phyloP scores from a whole-genome alignment of 495 filamentous ascomycete genomes.

The Penicillium goetzii region DNA sequence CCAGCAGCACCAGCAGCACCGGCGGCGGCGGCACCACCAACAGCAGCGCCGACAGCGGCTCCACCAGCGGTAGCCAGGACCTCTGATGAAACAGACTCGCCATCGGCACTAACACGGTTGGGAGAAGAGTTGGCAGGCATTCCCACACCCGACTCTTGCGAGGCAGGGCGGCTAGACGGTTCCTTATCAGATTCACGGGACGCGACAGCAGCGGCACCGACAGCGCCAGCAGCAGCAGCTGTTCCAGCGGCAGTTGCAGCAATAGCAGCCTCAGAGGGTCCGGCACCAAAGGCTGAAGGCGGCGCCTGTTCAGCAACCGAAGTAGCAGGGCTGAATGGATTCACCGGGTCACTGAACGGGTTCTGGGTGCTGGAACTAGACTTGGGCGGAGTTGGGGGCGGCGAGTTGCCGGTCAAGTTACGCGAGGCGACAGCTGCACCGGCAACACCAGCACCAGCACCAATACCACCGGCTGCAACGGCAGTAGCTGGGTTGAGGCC shows the following conservation, averaged over 20 bases:
- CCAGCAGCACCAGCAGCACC: constrained; percentile 50
- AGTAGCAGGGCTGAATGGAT: constrained; percentile 52
- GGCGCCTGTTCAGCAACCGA: constrained; percentile 18
- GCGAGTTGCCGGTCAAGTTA: constrained; percentile 42
- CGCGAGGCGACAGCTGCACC: constrained; percentile 37
- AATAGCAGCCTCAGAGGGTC: constrained; percentile 31
- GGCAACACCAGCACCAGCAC: constrained; percentile 34
- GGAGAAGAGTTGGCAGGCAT: constrained; percentile 17
- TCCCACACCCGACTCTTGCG: constrained; percentile 29
- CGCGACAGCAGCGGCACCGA: constrained; percentile 38
- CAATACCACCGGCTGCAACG: constrained; percentile 29
- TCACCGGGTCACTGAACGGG: constrained; percentile 52
- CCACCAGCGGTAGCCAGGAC: constrained; percentile 42
- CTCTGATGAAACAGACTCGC: constrained; percentile 36
- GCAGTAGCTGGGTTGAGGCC: constrained; percentile 37
- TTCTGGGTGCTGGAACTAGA: constrained; percentile 50
- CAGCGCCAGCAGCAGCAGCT: constrained; percentile 38
- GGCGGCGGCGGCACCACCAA: constrained; percentile 31
- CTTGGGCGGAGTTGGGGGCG: constrained; percentile 41
- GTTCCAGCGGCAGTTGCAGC: constrained; percentile 44
- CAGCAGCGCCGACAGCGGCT: constrained; percentile 29
- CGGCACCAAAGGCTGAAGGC: constrained; percentile 29
- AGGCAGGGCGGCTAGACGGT: constrained; percentile 25
- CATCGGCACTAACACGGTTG: constrained; percentile 29
- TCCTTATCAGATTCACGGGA: constrained; percentile 45